Conservation (phyloP, 179 eudicot species). For the Sideroxylon spinosum region DNA sequence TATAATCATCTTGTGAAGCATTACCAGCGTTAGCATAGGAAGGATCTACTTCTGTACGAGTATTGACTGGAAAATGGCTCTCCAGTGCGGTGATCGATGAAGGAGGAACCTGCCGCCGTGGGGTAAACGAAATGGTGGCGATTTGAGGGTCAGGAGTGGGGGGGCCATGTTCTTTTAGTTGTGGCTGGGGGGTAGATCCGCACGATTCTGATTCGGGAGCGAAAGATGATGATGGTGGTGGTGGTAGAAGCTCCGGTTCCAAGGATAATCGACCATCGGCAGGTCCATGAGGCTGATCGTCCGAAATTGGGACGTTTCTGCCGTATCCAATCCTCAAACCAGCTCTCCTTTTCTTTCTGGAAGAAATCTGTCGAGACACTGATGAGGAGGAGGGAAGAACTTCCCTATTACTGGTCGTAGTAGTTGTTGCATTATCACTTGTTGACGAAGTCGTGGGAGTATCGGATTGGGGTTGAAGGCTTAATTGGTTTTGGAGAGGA, state of each 20-base stretch:
- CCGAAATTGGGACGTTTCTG: slow-evolving; percentile 37
- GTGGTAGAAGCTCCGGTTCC: slow-evolving; percentile 5
- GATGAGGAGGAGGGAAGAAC: slow-evolving; percentile 12
- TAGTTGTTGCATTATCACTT: slow-evolving; percentile 14
- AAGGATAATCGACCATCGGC: neutral
- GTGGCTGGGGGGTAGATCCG: slow-evolving; percentile 6
- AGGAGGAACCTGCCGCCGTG: neutral
- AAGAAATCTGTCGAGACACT: slow-evolving; percentile 39
- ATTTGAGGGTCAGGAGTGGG: neutral
- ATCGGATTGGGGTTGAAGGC: slow-evolving; percentile 15
- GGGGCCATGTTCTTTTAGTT: neutral
- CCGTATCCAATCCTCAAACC: slow-evolving; percentile 71
- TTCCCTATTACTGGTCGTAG: slow-evolving; percentile 23
- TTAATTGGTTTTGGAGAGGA: slow-evolving; percentile 18
- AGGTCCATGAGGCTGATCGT: slow-evolving; percentile 29
- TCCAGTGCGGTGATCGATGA: neutral
- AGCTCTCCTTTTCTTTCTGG: slow-evolving; percentile 61
- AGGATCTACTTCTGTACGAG: neutral
- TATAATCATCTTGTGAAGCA: slow-evolving; percentile 1
- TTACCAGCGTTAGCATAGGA: neutral
- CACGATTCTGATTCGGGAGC: slow-evolving; percentile 7
- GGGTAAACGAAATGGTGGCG: neutral
- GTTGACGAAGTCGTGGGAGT: neutral
- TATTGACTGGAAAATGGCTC: neutral
- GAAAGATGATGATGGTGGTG: neutral